Percentiles rank a stretch among this genome's conserved stretches.
These are phyloP conservation scores for Sphagnum tenellum DNA, from an alignment of 225 moss, liverwort and hornwort genomes.

Conservation along the genomic window DNA sequence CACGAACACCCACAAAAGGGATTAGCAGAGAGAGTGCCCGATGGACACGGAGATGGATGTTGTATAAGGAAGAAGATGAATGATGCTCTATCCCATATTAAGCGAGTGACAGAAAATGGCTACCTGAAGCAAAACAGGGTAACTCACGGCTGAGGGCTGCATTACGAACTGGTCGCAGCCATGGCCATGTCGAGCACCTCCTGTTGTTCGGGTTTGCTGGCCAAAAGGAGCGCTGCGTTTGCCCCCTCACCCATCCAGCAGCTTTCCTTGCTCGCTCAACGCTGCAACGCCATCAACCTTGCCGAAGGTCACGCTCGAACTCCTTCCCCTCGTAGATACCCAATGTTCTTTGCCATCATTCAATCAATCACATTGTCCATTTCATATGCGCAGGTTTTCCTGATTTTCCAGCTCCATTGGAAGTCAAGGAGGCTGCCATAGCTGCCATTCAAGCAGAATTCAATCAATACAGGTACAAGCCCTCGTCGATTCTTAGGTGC, in stretches of 20 bases:
- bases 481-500: no score
- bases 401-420: conserved; percentile 74
- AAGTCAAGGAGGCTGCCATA: conserved; percentile 71
- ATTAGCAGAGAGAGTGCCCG: no score
- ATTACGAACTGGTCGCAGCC: no score
- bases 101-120: no score
- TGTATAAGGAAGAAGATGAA: no score
- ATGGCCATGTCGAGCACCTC: no score
- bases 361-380: not conserved
- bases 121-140: no score
- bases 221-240: conserved; percentile 35
- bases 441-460: conserved; percentile 62
- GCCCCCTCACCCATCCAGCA: conserved; percentile 60
- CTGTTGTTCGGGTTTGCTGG: conserved; percentile 10
- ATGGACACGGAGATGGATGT: no score
- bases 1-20: no score
- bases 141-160: no score
- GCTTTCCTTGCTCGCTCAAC: conserved; percentile 66
- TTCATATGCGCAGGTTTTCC: conserved; percentile 53
- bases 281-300: conserved; percentile 74
- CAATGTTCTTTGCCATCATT: not conserved
- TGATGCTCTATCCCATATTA: no score
- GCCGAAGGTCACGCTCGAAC: conserved; percentile 51
- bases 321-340: not conserved
- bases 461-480: conserved; percentile 72